Evolutionary conservation across 495 filamentous ascomycete species (phyloP), one percentile per base, ranked within the genome.

Genomic region (Lichina pygmaea): DNA sequence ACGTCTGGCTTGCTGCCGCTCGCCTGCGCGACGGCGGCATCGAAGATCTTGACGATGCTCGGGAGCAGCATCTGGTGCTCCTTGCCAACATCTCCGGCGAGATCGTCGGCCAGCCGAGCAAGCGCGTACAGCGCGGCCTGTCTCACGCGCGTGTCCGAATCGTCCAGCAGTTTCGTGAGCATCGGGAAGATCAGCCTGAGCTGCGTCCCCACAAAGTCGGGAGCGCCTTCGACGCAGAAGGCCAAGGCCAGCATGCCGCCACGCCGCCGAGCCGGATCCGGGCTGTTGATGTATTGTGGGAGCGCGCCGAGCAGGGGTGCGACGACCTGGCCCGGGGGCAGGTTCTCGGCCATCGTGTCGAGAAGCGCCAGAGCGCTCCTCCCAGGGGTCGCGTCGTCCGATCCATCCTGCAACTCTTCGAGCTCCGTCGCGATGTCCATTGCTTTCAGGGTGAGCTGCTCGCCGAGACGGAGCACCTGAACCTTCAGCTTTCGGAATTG

Each of bases 401-500:
- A 84, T 17, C 72, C 69, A 31, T 66, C 63, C 16, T 71, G 62
- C 16, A 74, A 64, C 42, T 83, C 78, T 17, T 73, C 75, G 13
- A 94, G 67, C 64, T 94, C 85, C 13, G 83, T 86, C 44, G 83
- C 75, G 48, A 95, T 86, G 47, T 85, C 66, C 54, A 97, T 64
- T 51, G 75, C 72, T 65, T 81, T 91, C 45, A 73, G 66, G 46
- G 85, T 93, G 46, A 97, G 73, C 58, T 82, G 72, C 58, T 84
- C 73, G 46, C 84, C 84, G 55, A 92, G 71, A 48, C 66, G 65
- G 57, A 91, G 75, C 44, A 70, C 77, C 59, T 94, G 89, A 53
- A 97, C 77, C 70, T 94, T 95, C 60, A 95, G 72, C 59, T 85
- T 89, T 50, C 86, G 73, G 66, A 86, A 94, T 45, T 78, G 77